Evolutionary conservation across 2,329 filamentous ascomycete genomes (phyloP).

Genomic region (Aspergillus fumigatus): DNA sequence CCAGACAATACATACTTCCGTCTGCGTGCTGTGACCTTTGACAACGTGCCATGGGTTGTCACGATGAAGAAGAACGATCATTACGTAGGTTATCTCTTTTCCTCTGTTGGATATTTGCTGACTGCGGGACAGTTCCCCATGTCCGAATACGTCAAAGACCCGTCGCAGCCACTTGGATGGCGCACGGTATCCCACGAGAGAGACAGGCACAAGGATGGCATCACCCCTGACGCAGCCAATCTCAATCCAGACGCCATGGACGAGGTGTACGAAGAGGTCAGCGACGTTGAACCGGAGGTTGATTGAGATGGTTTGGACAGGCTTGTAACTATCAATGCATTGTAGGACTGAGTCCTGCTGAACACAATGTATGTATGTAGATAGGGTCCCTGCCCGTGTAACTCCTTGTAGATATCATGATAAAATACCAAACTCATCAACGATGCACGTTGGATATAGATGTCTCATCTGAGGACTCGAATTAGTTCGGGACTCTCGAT

Average conservation of each 20-base stretch:
- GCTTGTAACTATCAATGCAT: not conserved
- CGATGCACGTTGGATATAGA: not conserved
- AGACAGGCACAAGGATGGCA: constrained; percentile 33
- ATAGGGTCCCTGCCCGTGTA: not conserved
- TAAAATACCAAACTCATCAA: not conserved
- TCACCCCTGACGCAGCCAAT: constrained; percentile 36
- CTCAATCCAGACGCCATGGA: constrained; percentile 47
- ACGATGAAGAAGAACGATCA: constrained; percentile 99
- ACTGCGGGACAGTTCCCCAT: constrained; percentile 52
- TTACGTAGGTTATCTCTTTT: constrained; percentile 52
- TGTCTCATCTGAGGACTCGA: not conserved
- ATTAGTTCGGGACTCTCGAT: no score
- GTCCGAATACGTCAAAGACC: constrained; percentile 60
- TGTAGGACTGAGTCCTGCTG: not conserved
- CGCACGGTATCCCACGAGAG: constrained; percentile 53
- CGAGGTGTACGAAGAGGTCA: constrained; percentile 35
- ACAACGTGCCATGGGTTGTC: constrained; percentile 98
- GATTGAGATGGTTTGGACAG: not conserved
- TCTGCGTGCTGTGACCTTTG: constrained; percentile 94
- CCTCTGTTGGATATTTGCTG: not conserved
- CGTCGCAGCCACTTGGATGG: constrained; percentile 51
- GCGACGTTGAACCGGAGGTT: constrained; percentile 35
- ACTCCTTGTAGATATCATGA: not conserved
- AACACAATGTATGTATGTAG: not conserved
- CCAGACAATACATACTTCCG: constrained; percentile 98